Percentiles rank a stretch among this genome's conserved stretches.
phyloP scores from a whole-genome alignment of 768 basidiomycete species.

The Termitomyces eurrhizus region DNA sequence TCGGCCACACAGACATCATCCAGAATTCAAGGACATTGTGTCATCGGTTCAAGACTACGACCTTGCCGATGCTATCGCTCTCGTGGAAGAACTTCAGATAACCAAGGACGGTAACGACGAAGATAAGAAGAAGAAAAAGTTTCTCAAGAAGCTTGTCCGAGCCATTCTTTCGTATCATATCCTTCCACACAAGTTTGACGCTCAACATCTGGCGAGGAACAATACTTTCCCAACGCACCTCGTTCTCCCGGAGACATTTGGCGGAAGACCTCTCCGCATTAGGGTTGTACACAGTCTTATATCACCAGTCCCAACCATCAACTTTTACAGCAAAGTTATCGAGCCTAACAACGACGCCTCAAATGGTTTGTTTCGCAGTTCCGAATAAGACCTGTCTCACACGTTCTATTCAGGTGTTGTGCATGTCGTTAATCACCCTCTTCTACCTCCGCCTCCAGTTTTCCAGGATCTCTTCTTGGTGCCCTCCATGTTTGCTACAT shows the following conservation, averaged over 20 bases:
- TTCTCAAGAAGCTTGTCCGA: conserved; percentile 50
- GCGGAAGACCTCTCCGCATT: conserved; percentile 42
- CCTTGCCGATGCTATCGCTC: conserved; percentile 21
- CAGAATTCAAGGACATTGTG: conserved; percentile 2
- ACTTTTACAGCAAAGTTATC: conserved; percentile 43
- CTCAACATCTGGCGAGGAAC: conserved; percentile 42
- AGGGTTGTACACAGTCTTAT: conserved; percentile 30
- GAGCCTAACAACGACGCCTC: conserved; percentile 37
- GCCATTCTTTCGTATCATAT: conserved; percentile 57
- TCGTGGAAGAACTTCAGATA: conserved; percentile 29
- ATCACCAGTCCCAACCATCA: conserved; percentile 37
- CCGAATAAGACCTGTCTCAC: background rate
- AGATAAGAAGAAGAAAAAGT: conserved; percentile 48
- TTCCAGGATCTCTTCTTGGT: conserved; percentile 45
- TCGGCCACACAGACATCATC: conserved; percentile 12
- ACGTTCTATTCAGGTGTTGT: conserved; percentile 33
- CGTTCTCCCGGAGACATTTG: conserved; percentile 37
- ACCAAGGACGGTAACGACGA: conserved; percentile 32
- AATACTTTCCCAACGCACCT: conserved; percentile 50
- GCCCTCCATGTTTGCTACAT: conserved; percentile 41
- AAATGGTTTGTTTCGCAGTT: conserved; percentile 40
- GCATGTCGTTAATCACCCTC: conserved; percentile 51
- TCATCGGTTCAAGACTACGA: conserved; percentile 11
- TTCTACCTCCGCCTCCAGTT: conserved; percentile 50
- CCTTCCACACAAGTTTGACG: conserved; percentile 36